phyloP scores from a whole-genome alignment of 768 basidiomycete species.

The Lactarius psammicola region DNA sequence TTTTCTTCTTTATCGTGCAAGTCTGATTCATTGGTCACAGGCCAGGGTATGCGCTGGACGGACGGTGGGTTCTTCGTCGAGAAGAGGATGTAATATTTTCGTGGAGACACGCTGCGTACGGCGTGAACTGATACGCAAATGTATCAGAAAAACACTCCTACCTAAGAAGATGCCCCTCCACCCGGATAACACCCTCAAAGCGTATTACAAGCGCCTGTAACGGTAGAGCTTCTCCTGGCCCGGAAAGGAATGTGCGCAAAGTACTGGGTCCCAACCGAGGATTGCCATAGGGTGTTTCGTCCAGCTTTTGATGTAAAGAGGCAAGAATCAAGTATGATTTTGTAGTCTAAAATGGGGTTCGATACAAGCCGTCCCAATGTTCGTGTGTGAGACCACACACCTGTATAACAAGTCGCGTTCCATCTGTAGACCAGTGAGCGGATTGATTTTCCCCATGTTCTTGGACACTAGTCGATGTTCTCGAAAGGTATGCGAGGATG shows the following conservation, averaged over 20 bases:
- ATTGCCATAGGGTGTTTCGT: constrained; percentile 54
- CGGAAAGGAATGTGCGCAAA: constrained; percentile 68
- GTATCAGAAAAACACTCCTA: constrained; percentile 33
- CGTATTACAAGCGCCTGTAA: constrained; percentile 66
- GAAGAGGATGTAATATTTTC: constrained; percentile 66
- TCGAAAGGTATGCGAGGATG: constrained; percentile 67
- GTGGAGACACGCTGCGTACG: constrained; percentile 63
- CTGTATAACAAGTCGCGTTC: constrained; percentile 73
- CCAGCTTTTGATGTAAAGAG: constrained; percentile 55
- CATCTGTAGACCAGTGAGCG: constrained; percentile 83
- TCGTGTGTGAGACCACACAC: constrained; percentile 41
- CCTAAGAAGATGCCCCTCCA: constrained; percentile 76
- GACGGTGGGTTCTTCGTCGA: constrained; percentile 73
- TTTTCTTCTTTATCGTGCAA: constrained; percentile 35
- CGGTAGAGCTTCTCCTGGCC: constrained; percentile 75
- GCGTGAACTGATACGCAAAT: constrained; percentile 16
- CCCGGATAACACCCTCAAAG: constrained; percentile 78
- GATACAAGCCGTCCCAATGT: not conserved
- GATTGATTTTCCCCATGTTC: constrained; percentile 81
- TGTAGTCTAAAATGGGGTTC: constrained; percentile 55
- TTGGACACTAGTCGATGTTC: constrained; percentile 71
- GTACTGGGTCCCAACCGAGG: constrained; percentile 51
- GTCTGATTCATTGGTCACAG: constrained; percentile 47
- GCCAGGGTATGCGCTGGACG: constrained; percentile 85
- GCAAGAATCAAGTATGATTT: constrained; percentile 78